These are phyloP conservation scores for Camellia lanceoleosa DNA, from an alignment of 148 eudicot genomes.

Conservation along the genomic window DNA sequence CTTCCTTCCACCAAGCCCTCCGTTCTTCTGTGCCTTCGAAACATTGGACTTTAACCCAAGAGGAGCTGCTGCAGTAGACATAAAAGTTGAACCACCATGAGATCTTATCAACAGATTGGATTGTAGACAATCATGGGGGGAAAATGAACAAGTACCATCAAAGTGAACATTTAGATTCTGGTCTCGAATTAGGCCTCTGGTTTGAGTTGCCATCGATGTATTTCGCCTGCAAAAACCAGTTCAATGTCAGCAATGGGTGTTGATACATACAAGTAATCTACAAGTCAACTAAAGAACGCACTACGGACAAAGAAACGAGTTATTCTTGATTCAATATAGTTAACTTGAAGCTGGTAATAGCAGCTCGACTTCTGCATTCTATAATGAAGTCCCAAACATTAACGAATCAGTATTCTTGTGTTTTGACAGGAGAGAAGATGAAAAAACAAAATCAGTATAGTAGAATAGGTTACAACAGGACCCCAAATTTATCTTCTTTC, in stretches of 20 bases:
- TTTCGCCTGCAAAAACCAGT: conserved; percentile 4
- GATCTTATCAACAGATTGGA: background rate
- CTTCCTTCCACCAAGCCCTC: conserved; percentile 43
- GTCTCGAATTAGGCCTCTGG: conserved; percentile 37
- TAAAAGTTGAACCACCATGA: background rate
- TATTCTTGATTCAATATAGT: background rate
- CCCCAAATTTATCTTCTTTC: background rate
- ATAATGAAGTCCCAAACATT: background rate
- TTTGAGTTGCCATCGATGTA: conserved; percentile 36
- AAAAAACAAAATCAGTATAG: no score
- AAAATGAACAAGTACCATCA: conserved; percentile 29
- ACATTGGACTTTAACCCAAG: conserved; percentile 30
- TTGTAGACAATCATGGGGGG: background rate
- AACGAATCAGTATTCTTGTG: background rate
- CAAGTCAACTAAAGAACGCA: background rate
- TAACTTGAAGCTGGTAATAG: background rate
- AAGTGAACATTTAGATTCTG: conserved; percentile 37
- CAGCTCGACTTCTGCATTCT: background rate
- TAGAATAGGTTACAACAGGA: background rate
- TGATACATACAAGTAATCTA: background rate
- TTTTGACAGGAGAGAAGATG: no score
- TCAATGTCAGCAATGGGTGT: background rate
- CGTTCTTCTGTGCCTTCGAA: conserved; percentile 30
- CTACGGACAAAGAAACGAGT: background rate
- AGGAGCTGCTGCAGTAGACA: conserved; percentile 27